Conservation (phyloP, 352 stramenopile genomes). For the Phytophthora megakarya region DNA sequence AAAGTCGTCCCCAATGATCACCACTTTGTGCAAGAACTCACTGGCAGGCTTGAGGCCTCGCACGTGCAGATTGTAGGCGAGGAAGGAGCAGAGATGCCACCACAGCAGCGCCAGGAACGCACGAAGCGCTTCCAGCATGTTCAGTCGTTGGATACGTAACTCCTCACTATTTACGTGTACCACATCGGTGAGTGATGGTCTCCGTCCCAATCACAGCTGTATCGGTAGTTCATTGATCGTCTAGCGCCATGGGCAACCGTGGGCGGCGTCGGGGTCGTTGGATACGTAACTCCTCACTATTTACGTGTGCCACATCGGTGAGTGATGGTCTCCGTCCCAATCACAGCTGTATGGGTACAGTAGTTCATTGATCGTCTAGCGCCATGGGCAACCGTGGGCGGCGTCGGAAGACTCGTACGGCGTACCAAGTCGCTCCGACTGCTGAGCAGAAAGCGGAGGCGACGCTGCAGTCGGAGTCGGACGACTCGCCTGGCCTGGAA, state of each 20-base stretch:
- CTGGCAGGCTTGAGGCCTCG: constrained; percentile 52
- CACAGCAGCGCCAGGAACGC: constrained; percentile 67
- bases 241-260: constrained; percentile 64
- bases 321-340: constrained; percentile 9
- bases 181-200: constrained; percentile 7
- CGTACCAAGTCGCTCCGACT: constrained; percentile 33
- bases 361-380: neutral
- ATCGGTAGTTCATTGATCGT: constrained; percentile 8
- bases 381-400: constrained; percentile 73
- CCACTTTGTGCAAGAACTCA: constrained; percentile 84
- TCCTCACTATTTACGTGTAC: neutral
- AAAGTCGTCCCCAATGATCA: constrained; percentile 87
- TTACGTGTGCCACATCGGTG: neutral
- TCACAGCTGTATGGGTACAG: no score
- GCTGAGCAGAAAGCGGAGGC: constrained; percentile 24
- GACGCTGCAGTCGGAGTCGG: constrained; percentile 23
- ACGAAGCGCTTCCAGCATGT: constrained; percentile 47
- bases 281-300: no score
- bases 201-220: no score
- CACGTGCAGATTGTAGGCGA: constrained; percentile 48
- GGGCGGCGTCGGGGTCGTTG: constrained; percentile 52
- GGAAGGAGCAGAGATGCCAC: constrained; percentile 65
- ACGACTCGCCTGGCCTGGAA: constrained; percentile 1
- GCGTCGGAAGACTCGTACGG: constrained; percentile 37
- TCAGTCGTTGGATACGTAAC: no score